Evolutionary conservation across 306 rosid species (phyloP), one percentile per base, ranked within the genome.

Genomic region (Rubus idaeus): DNA sequence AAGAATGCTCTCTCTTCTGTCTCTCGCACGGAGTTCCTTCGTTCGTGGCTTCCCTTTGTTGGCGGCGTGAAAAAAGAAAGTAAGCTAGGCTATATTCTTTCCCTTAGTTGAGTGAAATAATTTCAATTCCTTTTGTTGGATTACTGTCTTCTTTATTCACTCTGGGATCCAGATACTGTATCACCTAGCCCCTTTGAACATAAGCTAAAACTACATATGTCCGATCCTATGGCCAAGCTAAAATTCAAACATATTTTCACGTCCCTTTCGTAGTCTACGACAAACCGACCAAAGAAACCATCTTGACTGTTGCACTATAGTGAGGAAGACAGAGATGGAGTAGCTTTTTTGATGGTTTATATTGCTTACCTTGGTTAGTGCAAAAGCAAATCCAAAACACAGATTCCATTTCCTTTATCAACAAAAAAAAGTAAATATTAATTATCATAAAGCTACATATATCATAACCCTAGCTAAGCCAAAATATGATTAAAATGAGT

Each of bases 211-310:
- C 37, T 56, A 20, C 10, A 16, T 62, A 12, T 62, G 4, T 4
- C 42, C 40, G 12, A 13, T 13, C 42, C 40, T 30, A 5, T 13
- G 44, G 44, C 17, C 42, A 62, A 14, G 21, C 68, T 63, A 8
- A 44, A 40, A 42, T 72, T 40, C 66, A 14, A 57, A 42, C 55
- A 57, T 63, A 63, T 63, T 13, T 37, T 80, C 76, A 60, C 68
- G 10, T 72, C 77, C 83, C 73, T 64, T 49, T 84, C 79, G 64
- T 30, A 80, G 76, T 20, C 79, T 67, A 71, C 70, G 76, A 84
- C 77, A 86, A 84, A 86, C 84, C 84, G 79, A 82, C 90, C 86
- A 82, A 77, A 70, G 81, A 23, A 45, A 79, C 80, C 71, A 52
- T 52, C 41, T 81, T 50, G 80, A 71, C 84, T 61, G 60, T 77